These are phyloP conservation scores for Diversispora epigaea DNA, from an alignment of 192 early-diverging fungal genomes.

Conservation along the genomic window DNA sequence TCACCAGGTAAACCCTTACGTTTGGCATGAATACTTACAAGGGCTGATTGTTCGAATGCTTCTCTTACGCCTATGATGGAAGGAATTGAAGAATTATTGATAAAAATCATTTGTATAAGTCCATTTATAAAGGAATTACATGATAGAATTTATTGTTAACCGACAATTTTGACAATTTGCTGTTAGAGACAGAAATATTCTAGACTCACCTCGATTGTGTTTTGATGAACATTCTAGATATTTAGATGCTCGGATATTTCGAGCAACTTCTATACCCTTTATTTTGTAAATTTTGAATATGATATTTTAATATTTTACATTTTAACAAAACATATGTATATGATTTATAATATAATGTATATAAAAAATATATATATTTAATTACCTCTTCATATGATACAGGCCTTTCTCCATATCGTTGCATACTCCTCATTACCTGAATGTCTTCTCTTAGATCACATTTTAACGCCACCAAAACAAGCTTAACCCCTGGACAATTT, in stretches of 20 bases:
- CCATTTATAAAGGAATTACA: too few relatives aligned
- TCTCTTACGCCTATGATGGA: constrained; percentile 69
- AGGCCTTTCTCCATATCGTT: constrained; percentile 69
- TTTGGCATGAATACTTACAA: constrained; percentile 68
- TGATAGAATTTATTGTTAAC: background rate
- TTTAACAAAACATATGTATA: background rate
- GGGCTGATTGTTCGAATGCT: constrained; percentile 84
- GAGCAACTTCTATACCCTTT: constrained; percentile 75
- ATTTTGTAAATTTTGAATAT: background rate
- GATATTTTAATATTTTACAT: background rate
- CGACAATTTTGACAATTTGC: background rate
- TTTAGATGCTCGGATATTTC: constrained; percentile 79
- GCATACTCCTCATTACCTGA: constrained; percentile 68
- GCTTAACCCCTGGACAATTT: constrained; percentile 80
- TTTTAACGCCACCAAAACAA: constrained; percentile 85
- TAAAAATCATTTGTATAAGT: too few relatives aligned
- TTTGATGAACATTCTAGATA: constrained; percentile 92
- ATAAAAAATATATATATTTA: background rate
- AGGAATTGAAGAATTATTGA: too few relatives aligned
- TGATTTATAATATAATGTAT: background rate
- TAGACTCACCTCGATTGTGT: constrained; percentile 30
- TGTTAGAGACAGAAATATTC: background rate
- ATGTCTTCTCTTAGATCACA: constrained; percentile 84
- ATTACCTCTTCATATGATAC: constrained; percentile 70
- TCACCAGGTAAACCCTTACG: constrained; percentile 3